Evolutionary conservation across 495 filamentous ascomycete genomes (phyloP), one percentile per base, ranked within the genome.

Genomic region (Xylaria acuta): DNA sequence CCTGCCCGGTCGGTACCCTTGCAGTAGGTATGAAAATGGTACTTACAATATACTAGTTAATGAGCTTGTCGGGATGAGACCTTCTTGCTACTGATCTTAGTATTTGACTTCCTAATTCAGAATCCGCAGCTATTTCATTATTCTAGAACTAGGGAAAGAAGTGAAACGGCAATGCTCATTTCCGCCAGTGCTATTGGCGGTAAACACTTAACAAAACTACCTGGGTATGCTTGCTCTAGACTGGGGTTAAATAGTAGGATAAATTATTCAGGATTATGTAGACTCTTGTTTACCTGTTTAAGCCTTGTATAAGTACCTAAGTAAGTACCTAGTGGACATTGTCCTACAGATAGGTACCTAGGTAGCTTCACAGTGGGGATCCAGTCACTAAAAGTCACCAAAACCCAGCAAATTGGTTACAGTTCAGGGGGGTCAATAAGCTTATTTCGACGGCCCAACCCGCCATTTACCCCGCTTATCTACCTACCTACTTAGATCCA

Each of bases 361-460:
- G 11, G 11, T 1, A 43, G 30, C 14, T 18, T 7, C 0, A 38
- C 56, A 60, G 56, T 22, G 32, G 34, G 34, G 32, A 18, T 18
- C n/a, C 7, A 27, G 34, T 22, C 41, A 64, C 62, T 49, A 64
- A 25, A 63, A 18, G 25, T 47, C 63, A 40, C 32, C 22, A 36
- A 41, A 30, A 1, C 66, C 66, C 54, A 62, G 27, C 54, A 20
- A 69, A 12, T 18, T 16, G 67, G 67, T 69, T 69, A 22, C 34
- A 60, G 6, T 43, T 34, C 5, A 36, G 16, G 38, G 49, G 25
- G 16, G 51, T 41, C 18, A 16, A 60, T 62, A 59, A 69, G 67
- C 41, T 69, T 69, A 69, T 43, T 69, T 69, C 20, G 56, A 69
- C 67, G 67, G 67, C 54, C n/a, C 36, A 38, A 6, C 54, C 54